phyloP scores from a whole-genome alignment of 331 rosid genomes.

The Quercus lobata region DNA sequence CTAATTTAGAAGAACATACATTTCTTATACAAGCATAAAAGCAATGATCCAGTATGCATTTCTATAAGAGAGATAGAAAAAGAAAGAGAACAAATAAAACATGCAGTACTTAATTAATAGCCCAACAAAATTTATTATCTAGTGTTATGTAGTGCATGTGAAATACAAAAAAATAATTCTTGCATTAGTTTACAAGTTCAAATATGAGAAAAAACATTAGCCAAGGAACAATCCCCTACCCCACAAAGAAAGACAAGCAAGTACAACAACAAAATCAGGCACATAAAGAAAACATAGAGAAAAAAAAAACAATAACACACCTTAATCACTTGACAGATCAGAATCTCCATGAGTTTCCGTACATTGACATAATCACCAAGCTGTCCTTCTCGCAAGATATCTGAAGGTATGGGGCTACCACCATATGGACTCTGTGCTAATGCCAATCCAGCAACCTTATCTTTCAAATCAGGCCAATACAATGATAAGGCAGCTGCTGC shows the following conservation, averaged over 20 bases:
- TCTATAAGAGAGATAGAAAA: too few species aligned
- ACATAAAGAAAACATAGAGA: not conserved
- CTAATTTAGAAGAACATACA: too few species aligned
- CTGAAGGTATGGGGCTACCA: conserved; percentile 96
- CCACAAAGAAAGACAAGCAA: not conserved
- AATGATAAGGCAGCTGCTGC: conserved; percentile 95
- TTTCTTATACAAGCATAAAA: too few species aligned
- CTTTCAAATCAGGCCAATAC: conserved; percentile 95
- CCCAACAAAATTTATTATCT: not conserved
- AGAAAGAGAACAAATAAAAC: too few species aligned
- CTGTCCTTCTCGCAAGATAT: conserved; percentile 94
- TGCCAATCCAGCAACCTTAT: conserved; percentile 92
- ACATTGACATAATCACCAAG: conserved; percentile 93
- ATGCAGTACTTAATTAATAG: not conserved
- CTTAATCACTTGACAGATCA: conserved; percentile 84
- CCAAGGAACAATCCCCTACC: not conserved
- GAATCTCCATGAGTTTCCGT: conserved; percentile 87
- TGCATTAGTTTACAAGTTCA: not conserved
- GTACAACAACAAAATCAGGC: not conserved
- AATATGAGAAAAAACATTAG: not conserved
- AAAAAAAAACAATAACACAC: conserved; percentile 30
- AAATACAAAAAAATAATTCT: not conserved
- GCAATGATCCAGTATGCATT: too few species aligned
- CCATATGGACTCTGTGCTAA: conserved; percentile 97
- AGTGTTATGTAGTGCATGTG: not conserved